Conservation (phyloP, 2,329 filamentous ascomycete genomes). For the Aspergillus piperis region DNA sequence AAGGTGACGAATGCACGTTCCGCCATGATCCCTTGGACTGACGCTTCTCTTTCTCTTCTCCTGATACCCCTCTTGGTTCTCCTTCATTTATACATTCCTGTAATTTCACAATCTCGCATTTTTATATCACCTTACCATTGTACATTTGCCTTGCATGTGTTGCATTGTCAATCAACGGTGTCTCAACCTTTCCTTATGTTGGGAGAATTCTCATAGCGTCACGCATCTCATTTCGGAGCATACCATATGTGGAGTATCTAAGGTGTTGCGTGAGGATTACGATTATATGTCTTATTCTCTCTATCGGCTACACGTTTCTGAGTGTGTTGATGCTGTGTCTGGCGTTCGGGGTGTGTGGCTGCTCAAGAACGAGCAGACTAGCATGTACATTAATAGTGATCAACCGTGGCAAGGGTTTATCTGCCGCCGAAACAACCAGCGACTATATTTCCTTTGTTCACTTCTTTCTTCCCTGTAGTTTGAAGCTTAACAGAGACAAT, state of each 20-base stretch:
- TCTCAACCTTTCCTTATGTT: not conserved
- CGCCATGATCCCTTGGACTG: conserved; percentile 43
- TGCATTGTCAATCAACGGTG: not conserved
- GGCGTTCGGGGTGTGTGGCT: not conserved
- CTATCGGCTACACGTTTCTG: not conserved
- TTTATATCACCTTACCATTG: not conserved
- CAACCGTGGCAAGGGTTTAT: not conserved
- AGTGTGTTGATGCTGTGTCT: not conserved
- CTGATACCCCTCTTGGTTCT: conserved; percentile 22
- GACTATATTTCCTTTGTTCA: not conserved
- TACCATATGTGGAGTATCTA: conserved; percentile 6
- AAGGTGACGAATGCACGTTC: conserved; percentile 56
- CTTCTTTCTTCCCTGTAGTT: not conserved
- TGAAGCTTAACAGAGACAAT: not conserved
- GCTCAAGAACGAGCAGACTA: not conserved
- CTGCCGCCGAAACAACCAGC: not conserved
- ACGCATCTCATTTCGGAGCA: conserved; percentile 3
- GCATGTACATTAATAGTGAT: conserved; percentile 8
- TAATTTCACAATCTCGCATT: conserved; percentile 11
- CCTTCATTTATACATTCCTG: conserved; percentile 6
- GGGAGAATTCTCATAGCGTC: not conserved
- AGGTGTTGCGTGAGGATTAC: conserved; percentile 14
- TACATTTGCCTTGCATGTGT: not conserved
- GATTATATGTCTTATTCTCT: not conserved
- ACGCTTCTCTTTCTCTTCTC: conserved; percentile 2